Percentiles rank a stretch among this genome's conserved stretches.
These are phyloP conservation scores for Oryza nivara DNA, from an alignment of 176 grass and related monocot species.

Conservation along the genomic window DNA sequence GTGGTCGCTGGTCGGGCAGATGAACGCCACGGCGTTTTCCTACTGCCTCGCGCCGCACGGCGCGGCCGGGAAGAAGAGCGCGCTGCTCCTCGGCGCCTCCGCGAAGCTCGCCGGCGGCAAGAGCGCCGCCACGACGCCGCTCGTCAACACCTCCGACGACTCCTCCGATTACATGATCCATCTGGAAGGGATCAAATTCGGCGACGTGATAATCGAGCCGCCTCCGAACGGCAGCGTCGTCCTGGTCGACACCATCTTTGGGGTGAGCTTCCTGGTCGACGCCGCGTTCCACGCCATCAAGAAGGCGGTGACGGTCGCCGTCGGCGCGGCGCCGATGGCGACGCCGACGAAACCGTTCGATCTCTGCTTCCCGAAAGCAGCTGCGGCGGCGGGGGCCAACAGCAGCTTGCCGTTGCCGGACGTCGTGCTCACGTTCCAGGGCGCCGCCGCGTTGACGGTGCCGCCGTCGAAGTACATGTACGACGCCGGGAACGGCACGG, in stretches of 20 bases:
- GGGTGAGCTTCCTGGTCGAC: neutral
- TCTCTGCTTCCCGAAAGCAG: neutral
- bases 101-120: neutral
- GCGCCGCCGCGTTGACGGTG: neutral
- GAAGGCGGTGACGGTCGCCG: neutral
- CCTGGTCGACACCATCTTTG: too few species aligned
- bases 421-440: neutral
- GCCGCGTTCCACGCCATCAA: neutral
- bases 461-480: neutral
- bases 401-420: too few species aligned
- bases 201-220: too few species aligned
- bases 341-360: neutral
- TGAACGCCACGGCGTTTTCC: neutral
- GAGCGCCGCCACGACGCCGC: neutral
- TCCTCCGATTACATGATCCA: too few species aligned
- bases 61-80: neutral
- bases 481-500: neutral
- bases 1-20: neutral
- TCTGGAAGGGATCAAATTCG: too few species aligned
- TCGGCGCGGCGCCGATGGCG: neutral
- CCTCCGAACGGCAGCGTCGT: too few species aligned
- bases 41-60: neutral
- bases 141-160: neutral
- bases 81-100: neutral
- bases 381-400: neutral